Percentiles rank a stretch among this genome's conserved stretches.
These are phyloP conservation scores for Ophiocordyceps australis DNA, from an alignment of 2,329 filamentous ascomycete species.

Conservation along the genomic window DNA sequence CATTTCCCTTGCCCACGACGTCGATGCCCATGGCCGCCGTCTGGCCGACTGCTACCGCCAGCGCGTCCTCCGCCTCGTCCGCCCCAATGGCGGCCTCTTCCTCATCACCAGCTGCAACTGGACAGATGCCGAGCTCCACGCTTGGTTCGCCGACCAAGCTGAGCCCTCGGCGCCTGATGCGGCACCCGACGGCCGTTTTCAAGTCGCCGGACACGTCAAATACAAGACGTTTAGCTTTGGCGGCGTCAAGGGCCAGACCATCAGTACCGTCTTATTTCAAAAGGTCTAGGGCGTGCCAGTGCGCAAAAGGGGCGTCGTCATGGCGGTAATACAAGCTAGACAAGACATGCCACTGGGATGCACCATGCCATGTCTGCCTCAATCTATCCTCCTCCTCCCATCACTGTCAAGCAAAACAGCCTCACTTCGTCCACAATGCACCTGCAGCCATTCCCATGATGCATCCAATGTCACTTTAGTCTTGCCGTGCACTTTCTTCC, in stretches of 20 bases:
- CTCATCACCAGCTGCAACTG: conserved; percentile 95
- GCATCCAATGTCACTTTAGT: no score
- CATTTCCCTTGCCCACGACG: conserved; percentile 53
- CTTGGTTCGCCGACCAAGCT: conserved; percentile 60
- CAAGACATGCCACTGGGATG: no score
- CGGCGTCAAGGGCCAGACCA: conserved; percentile 71
- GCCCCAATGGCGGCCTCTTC: conserved; percentile 48
- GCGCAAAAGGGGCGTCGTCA: neutral
- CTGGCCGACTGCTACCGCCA: conserved; percentile 60
- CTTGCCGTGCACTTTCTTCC: no score
- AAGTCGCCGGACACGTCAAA: conserved; percentile 48
- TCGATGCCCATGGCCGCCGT: conserved; percentile 32
- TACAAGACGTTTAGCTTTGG: conserved; percentile 86
- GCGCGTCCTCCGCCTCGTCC: conserved; percentile 50
- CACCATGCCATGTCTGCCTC: no score
- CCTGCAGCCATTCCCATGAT: no score
- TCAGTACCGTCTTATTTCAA: conserved; percentile 71
- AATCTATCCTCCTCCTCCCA: no score
- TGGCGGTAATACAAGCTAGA: no score
- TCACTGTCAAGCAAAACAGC: no score
- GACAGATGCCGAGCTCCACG: conserved; percentile 72
- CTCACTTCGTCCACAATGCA: no score
- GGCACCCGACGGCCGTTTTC: neutral
- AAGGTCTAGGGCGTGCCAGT: conserved; percentile 11
- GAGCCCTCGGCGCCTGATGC: neutral